These are phyloP conservation scores for Barbarea vulgaris DNA, from an alignment of 345 rosid genomes.

Conservation along the genomic window DNA sequence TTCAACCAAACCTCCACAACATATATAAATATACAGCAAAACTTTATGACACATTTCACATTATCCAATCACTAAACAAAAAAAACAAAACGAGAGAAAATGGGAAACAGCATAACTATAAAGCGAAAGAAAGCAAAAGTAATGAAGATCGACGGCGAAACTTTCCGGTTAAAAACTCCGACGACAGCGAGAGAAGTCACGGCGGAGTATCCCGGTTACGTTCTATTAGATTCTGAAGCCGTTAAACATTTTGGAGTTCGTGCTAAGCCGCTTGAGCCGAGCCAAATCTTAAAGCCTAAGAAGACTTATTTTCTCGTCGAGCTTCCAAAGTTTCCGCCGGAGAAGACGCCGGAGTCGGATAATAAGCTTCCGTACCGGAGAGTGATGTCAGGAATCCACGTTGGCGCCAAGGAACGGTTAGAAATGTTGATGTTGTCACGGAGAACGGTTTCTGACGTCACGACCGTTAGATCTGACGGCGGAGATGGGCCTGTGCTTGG, in stretches of 20 bases:
- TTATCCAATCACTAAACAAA: conserved; percentile 20
- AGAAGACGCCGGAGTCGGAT: background rate
- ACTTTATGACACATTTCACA: conserved; percentile 4
- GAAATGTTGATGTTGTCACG: conserved; percentile 80
- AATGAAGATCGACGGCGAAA: conserved; percentile 88
- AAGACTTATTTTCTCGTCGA: conserved; percentile 78
- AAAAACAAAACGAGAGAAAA: conserved; percentile 21
- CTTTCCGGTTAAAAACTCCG: conserved; percentile 69
- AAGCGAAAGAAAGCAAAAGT: conserved; percentile 62
- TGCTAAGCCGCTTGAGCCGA: conserved; percentile 72
- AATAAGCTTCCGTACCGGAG: conserved; percentile 56
- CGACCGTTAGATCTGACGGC: conserved; percentile 35
- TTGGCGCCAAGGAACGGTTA: conserved; percentile 86
- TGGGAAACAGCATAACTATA: conserved; percentile 76
- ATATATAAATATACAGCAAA: background rate
- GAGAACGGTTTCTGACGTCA: conserved; percentile 71
- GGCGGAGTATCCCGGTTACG: conserved; percentile 75
- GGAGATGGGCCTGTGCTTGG: conserved; percentile 30
- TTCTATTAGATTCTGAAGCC: conserved; percentile 70
- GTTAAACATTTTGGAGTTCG: conserved; percentile 80
- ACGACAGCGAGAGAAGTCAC: conserved; percentile 58
- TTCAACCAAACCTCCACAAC: background rate
- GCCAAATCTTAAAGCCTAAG: conserved; percentile 59
- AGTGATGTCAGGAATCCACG: conserved; percentile 71
- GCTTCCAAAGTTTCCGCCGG: conserved; percentile 55